phyloP scores from a whole-genome alignment of 495 filamentous ascomycete species.

The Lindgomyces ingoldianus region DNA sequence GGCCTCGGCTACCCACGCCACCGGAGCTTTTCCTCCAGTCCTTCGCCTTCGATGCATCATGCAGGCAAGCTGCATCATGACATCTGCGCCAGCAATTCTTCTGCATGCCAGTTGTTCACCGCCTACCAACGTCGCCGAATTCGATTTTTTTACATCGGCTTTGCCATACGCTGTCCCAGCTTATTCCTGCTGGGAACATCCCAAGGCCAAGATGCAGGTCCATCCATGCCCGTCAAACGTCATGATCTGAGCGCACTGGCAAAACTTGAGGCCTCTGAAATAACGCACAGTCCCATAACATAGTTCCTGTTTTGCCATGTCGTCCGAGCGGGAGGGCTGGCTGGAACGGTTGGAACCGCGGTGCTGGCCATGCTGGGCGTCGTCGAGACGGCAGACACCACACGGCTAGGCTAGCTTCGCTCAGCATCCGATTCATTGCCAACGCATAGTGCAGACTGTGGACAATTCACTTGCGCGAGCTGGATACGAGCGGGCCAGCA shows the following conservation, averaged over 20 bases:
- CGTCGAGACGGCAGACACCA: slow-evolving; percentile 15
- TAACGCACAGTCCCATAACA: slow-evolving; percentile 1
- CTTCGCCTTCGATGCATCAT: background rate
- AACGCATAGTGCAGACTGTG: slow-evolving; percentile 30
- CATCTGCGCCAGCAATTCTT: slow-evolving; percentile 5
- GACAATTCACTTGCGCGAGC: slow-evolving; percentile 13
- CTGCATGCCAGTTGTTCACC: slow-evolving; percentile 28
- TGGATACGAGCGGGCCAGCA: background rate
- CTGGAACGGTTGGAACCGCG: slow-evolving; percentile 1
- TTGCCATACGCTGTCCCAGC: background rate
- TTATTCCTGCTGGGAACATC: background rate
- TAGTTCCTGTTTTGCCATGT: background rate
- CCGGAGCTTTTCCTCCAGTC: background rate
- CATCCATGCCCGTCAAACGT: background rate
- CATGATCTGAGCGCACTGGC: background rate
- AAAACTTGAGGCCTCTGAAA: background rate
- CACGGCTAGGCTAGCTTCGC: slow-evolving; percentile 10
- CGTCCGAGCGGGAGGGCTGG: background rate
- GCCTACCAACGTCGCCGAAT: background rate
- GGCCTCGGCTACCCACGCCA: background rate
- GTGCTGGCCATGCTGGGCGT: background rate
- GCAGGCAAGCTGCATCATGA: slow-evolving; percentile 16
- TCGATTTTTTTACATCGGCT: background rate
- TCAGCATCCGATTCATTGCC: slow-evolving; percentile 24
- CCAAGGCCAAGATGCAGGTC: background rate